phyloP scores from a whole-genome alignment of 2,329 filamentous ascomycete species.

The Monascus ruber region DNA sequence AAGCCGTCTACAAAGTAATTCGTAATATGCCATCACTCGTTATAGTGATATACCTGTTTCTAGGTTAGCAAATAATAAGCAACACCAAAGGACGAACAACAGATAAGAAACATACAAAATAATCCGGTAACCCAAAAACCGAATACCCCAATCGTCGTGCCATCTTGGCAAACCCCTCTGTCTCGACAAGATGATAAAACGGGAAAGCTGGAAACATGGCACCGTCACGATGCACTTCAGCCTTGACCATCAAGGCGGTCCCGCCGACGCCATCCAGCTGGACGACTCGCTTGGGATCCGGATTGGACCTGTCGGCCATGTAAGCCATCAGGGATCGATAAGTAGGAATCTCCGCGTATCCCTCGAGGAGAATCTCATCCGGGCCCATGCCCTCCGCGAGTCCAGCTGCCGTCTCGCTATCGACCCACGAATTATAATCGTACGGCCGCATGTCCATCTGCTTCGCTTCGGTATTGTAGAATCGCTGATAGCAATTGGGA shows the following conservation, averaged over 20 bases:
- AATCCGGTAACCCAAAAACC: constrained; percentile 84
- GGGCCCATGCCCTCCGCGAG: constrained; percentile 70
- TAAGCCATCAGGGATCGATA: constrained; percentile 87
- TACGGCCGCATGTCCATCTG: constrained; percentile 70
- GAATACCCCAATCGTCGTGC: constrained; percentile 77
- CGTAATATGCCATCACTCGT: constrained; percentile 49
- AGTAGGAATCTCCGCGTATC: constrained; percentile 85
- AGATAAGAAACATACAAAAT: constrained; percentile 56
- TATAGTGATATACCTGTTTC: constrained; percentile 72
- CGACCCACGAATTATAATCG: constrained; percentile 96
- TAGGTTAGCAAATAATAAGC: too few species aligned
- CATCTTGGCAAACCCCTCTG: constrained; percentile 97
- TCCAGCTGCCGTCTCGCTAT: constrained; percentile 66
- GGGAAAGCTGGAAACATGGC: constrained; percentile 97
- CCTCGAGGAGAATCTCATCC: constrained; percentile 87
- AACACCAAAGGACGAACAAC: neutral
- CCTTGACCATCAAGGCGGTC: constrained; percentile 85
- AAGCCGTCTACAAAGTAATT: neutral
- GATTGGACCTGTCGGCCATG: constrained; percentile 46
- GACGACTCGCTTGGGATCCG: constrained; percentile 53
- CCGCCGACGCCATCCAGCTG: constrained; percentile 87
- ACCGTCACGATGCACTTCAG: constrained; percentile 90
- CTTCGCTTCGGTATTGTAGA: constrained; percentile 59
- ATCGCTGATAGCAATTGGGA: constrained; percentile 91
- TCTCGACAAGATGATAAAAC: constrained; percentile 96